Conservation (phyloP, 305 asterid genomes). For the Rubia peregrina region DNA sequence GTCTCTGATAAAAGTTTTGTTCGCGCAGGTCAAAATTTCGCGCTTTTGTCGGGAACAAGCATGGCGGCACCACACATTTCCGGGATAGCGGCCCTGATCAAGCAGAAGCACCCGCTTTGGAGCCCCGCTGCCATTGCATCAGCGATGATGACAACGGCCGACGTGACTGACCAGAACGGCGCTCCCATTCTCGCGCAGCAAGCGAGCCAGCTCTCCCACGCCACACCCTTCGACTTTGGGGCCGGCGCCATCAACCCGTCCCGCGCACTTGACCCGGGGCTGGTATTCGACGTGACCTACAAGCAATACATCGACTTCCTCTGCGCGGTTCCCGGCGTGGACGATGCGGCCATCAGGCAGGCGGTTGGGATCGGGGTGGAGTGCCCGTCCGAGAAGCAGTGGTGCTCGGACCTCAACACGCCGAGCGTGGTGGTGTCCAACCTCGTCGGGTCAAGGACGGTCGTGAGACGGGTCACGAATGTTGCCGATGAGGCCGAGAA, state of each 20-base stretch:
- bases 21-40: conserved; percentile 40
- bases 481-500: conserved; percentile 39
- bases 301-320: conserved; percentile 38
- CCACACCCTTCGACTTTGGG: conserved; percentile 56
- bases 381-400: conserved; percentile 27
- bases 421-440: conserved; percentile 51
- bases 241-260: conserved; percentile 49
- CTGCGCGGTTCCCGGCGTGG: conserved; percentile 55
- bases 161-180: conserved; percentile 28
- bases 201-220: conserved; percentile 32
- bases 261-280: conserved; percentile 53
- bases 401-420: conserved; percentile 57
- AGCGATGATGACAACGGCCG: conserved; percentile 63
- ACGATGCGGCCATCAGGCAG: conserved; percentile 39
- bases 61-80: conserved; percentile 64
- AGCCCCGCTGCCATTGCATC: conserved; percentile 51
- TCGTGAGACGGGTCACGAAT: conserved; percentile 40
- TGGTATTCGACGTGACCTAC: conserved; percentile 37
- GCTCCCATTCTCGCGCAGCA: conserved; percentile 40
- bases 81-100: conserved; percentile 53
- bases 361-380: conserved; percentile 41
- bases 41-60: conserved; percentile 57
- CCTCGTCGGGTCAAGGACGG: conserved; percentile 46
- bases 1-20: no score
- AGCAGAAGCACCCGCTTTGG: conserved; percentile 48